Percentiles rank a stretch among this genome's conserved stretches.
Conservation (phyloP, 1,284 basidiomycete species). For the Papiliotrema nemorosa region DNA sequence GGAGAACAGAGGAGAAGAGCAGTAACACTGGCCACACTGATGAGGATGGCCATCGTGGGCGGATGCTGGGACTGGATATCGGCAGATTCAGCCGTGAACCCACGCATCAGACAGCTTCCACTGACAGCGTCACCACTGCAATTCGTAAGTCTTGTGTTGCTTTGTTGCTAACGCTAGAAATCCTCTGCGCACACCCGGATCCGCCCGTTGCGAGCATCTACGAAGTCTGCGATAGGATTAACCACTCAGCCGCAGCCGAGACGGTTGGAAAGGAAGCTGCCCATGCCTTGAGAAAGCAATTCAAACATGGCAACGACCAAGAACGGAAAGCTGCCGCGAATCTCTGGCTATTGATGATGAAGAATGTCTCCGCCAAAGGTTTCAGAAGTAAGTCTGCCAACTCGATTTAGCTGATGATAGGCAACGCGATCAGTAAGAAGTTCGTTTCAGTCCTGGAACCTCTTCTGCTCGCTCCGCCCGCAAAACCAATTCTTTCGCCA, state of each 20-base stretch:
- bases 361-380: slow-evolving; percentile 30
- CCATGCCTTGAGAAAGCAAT: slow-evolving; percentile 42
- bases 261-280: slow-evolving; percentile 43
- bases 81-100: slow-evolving; percentile 6
- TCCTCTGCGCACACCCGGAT: slow-evolving; percentile 28
- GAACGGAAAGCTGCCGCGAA: slow-evolving; percentile 40
- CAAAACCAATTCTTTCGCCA: slow-evolving; percentile 24
- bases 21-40: slow-evolving; percentile 9
- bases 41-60: slow-evolving; percentile 13
- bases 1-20: slow-evolving; percentile 4
- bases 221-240: slow-evolving; percentile 44
- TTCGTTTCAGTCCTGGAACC: slow-evolving; percentile 36
- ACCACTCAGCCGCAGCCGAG: slow-evolving; percentile 37
- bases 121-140: slow-evolving; percentile 31
- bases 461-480: slow-evolving; percentile 24
- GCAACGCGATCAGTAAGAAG: slow-evolving; percentile 41
- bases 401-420: slow-evolving; percentile 16
- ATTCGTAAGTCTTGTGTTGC: slow-evolving; percentile 31
- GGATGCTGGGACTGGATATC: slow-evolving; percentile 19
- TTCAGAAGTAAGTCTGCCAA: slow-evolving; percentile 33
- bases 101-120: no score
- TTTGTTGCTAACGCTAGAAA: slow-evolving; percentile 17
- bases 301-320: slow-evolving; percentile 42
- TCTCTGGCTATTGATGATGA: slow-evolving; percentile 46
- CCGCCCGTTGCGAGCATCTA: slow-evolving; percentile 35